Evolutionary conservation across 345 rosid genomes (phyloP).

Genomic region (Arabis hirsuta): DNA sequence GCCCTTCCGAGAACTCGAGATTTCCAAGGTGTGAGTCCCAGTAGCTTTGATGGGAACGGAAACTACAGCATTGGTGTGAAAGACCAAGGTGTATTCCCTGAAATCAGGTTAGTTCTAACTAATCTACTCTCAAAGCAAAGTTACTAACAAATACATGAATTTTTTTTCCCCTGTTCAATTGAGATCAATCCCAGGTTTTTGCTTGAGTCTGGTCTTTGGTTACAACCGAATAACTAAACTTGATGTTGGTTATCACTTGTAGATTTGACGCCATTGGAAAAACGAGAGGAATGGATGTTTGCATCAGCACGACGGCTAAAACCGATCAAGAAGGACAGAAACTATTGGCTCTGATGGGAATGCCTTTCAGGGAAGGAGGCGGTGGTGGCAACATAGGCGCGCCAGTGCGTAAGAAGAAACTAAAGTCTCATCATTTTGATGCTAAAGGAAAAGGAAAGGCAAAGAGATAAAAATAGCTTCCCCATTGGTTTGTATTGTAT

Average conservation of each 20-base stretch:
- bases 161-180: background rate
- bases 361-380: conserved; percentile 85
- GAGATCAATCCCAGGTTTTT: background rate
- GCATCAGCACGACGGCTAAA: conserved; percentile 83
- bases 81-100: conserved; percentile 91
- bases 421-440: conserved; percentile 78
- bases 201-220: background rate
- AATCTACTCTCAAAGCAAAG: background rate
- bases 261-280: conserved; percentile 67
- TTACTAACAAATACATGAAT: conserved; percentile 1
- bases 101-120: conserved; percentile 50
- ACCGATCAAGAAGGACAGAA: conserved; percentile 80
- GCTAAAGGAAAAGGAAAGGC: conserved; percentile 61
- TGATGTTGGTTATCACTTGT: background rate
- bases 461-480: conserved; percentile 49
- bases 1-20: conserved; percentile 95
- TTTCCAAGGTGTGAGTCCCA: conserved; percentile 82
- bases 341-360: conserved; percentile 87
- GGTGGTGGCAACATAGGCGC: conserved; percentile 43
- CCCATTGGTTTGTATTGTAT: conserved; percentile 21
- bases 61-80: conserved; percentile 82
- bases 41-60: conserved; percentile 94
- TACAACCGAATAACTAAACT: background rate
- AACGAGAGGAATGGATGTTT: conserved; percentile 90
- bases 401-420: conserved; percentile 69